Percentiles rank a stretch among this genome's conserved stretches.
Evolutionary conservation across 352 stramenopile genomes (phyloP).

Genomic region (Paralagenidium karlingii): DNA sequence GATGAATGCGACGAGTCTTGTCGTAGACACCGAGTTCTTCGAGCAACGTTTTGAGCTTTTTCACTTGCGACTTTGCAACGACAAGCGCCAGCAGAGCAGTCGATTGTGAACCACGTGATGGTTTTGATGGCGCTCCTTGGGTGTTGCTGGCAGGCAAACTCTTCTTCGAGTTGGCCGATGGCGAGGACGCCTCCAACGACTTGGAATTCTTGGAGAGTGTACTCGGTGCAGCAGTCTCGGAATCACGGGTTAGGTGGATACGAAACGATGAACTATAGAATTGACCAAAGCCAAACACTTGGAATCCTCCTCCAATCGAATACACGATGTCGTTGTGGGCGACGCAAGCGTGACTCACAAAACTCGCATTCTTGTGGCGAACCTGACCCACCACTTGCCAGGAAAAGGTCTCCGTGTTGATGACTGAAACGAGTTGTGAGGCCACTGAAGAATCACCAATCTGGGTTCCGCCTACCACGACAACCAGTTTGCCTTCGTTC

Average conservation of each 20-base stretch:
- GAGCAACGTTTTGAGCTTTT: slow-evolving; percentile 64
- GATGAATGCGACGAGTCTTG: slow-evolving; percentile 62
- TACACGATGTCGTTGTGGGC: slow-evolving; percentile 19
- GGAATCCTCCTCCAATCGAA: slow-evolving; percentile 60
- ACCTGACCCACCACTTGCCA: slow-evolving; percentile 43
- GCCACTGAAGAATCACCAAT: no score
- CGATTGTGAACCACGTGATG: background rate
- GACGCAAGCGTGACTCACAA: slow-evolving; percentile 35
- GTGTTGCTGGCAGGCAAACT: background rate
- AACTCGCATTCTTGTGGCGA: slow-evolving; percentile 27
- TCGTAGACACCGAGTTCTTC: slow-evolving; percentile 55
- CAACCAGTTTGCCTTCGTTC: no score
- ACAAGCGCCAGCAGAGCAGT: slow-evolving; percentile 16
- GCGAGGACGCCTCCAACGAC: slow-evolving; percentile 22
- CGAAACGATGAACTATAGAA: slow-evolving; percentile 55
- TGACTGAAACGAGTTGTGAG: no score
- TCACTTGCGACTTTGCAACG: slow-evolving; percentile 53
- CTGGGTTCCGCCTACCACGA: no score
- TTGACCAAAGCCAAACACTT: slow-evolving; percentile 77
- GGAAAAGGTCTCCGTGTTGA: slow-evolving; percentile 26
- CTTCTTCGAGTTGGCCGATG: background rate
- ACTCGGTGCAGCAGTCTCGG: no score
- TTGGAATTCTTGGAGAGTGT: no score
- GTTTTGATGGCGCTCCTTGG: slow-evolving; percentile 3
- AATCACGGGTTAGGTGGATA: no score